phyloP scores from a whole-genome alignment of 1,284 basidiomycete species.

The Cryptococcus wingfieldii region DNA sequence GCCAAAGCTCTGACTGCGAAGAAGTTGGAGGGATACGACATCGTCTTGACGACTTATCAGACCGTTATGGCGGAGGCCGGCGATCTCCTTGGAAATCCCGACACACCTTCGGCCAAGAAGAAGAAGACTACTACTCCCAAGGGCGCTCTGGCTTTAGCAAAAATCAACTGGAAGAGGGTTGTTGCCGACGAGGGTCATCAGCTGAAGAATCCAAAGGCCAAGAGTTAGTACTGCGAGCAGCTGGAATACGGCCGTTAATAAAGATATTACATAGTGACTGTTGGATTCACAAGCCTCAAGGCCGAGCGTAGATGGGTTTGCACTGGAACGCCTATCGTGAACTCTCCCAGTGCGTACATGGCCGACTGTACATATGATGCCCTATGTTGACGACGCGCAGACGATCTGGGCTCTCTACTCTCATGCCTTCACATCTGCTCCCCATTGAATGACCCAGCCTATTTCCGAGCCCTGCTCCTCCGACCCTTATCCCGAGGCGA shows the following conservation, averaged over 20 bases:
- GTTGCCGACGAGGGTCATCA: conserved; percentile 84
- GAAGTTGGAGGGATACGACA: conserved; percentile 64
- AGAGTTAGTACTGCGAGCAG: conserved; percentile 51
- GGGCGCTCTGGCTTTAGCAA: conserved; percentile 55
- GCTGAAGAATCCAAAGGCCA: conserved; percentile 77
- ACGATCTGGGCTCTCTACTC: conserved; percentile 74
- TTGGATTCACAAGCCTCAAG: conserved; percentile 61
- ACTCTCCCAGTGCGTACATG: conserved; percentile 57
- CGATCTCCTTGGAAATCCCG: conserved; percentile 1
- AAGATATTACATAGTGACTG: conserved; percentile 52
- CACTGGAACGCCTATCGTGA: conserved; percentile 80
- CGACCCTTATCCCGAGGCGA: conserved; percentile 67
- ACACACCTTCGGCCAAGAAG: conserved; percentile 10
- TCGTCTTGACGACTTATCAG: conserved; percentile 88
- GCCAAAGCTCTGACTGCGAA: conserved; percentile 60
- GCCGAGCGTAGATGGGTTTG: conserved; percentile 70
- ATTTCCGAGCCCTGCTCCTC: conserved; percentile 69
- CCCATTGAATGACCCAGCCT: conserved; percentile 72
- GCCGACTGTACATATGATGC: background rate
- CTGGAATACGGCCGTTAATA: background rate
- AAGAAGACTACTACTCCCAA: conserved; percentile 33
- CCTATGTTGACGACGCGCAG: conserved; percentile 46
- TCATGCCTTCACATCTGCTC: conserved; percentile 74
- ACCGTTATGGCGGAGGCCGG: conserved; percentile 47
- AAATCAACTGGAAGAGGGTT: conserved; percentile 76